A percentile compares a stretch with the other conserved stretches of the same genome.
phyloP scores from a whole-genome alignment of 1,139 yeast genomes.

The Pichia sp. region DNA sequence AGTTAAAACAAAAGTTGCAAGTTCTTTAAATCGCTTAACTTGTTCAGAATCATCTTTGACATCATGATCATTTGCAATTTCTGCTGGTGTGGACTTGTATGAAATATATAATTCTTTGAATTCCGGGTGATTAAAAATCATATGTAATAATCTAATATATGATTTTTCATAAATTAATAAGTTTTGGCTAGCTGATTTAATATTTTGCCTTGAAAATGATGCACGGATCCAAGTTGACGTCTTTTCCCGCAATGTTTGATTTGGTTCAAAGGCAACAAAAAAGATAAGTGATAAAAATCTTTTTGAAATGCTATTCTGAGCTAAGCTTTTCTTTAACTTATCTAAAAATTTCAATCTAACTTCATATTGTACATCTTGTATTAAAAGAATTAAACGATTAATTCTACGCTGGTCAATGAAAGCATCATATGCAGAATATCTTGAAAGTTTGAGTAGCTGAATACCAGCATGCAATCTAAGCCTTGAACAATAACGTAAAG shows the following conservation, averaged over 20 bases:
- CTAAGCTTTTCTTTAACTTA: slow-evolving; percentile 47
- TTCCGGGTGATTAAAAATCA: slow-evolving; percentile 71
- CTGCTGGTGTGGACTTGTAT: background rate
- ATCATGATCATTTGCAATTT: background rate
- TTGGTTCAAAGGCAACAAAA: slow-evolving; percentile 74
- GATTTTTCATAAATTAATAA: slow-evolving; percentile 55
- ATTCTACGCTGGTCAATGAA: slow-evolving; percentile 49
- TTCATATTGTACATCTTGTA: slow-evolving; percentile 59
- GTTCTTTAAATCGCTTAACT: slow-evolving; percentile 19
- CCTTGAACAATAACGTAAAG: slow-evolving; percentile 51
- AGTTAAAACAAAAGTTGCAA: slow-evolving; percentile 41
- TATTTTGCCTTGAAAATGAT: slow-evolving; percentile 38
- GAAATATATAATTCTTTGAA: slow-evolving; percentile 40
- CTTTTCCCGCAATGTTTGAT: slow-evolving; percentile 40
- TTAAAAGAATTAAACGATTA: slow-evolving; percentile 48
- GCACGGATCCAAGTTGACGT: slow-evolving; percentile 72
- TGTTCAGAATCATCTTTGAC: slow-evolving; percentile 7
- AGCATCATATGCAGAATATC: slow-evolving; percentile 45
- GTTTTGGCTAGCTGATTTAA: slow-evolving; percentile 23
- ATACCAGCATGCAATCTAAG: slow-evolving; percentile 67
- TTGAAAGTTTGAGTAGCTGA: slow-evolving; percentile 59
- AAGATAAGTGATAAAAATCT: slow-evolving; percentile 63
- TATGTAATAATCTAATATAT: slow-evolving; percentile 61
- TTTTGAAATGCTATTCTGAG: slow-evolving; percentile 51
- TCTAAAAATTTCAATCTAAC: slow-evolving; percentile 52